Percentiles rank a stretch among this genome's conserved stretches.
These are phyloP conservation scores for Pyrenophora teres DNA, from an alignment of 2,329 filamentous ascomycete species.

Conservation along the genomic window DNA sequence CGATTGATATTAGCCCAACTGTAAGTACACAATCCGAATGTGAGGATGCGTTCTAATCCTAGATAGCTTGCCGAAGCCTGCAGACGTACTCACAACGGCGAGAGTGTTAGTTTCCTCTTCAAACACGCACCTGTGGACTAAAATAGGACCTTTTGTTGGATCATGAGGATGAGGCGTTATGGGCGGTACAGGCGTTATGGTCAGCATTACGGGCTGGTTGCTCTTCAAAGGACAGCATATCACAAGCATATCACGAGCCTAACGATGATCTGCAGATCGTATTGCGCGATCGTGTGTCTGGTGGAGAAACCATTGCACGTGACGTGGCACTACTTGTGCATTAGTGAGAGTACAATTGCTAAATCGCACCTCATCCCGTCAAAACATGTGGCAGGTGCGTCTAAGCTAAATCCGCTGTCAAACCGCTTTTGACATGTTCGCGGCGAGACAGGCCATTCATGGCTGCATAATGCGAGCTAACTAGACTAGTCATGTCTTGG, in stretches of 20 bases:
- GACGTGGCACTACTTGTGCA: slow-evolving; percentile 22
- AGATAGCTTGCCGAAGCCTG: slow-evolving; percentile 68
- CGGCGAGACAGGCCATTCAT: slow-evolving; percentile 3
- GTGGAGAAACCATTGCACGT: slow-evolving; percentile 21
- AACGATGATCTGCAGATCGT: slow-evolving; percentile 13
- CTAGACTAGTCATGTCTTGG: slow-evolving; percentile 3
- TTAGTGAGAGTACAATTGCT: slow-evolving; percentile 18
- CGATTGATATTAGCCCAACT: slow-evolving; percentile 89
- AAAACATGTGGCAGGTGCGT: slow-evolving; percentile 17
- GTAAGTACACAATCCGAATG: slow-evolving; percentile 41
- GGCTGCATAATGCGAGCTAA: slow-evolving; percentile 5
- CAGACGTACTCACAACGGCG: slow-evolving; percentile 72
- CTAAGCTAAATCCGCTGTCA: slow-evolving; percentile 27
- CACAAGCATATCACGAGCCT: not conserved
- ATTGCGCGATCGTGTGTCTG: slow-evolving; percentile 11
- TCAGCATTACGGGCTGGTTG: slow-evolving; percentile 9
- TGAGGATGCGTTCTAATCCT: slow-evolving; percentile 16
- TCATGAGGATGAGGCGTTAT: slow-evolving; percentile 22
- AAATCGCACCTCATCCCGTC: slow-evolving; percentile 14
- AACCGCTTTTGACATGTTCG: slow-evolving; percentile 19
- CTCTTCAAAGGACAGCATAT: slow-evolving; percentile 2
- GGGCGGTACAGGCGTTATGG: slow-evolving; percentile 11
- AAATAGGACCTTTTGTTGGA: slow-evolving; percentile 7
- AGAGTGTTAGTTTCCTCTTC: slow-evolving; percentile 72
- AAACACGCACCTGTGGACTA: slow-evolving; percentile 64